Base-by-base conservation (phyloP, 225 moss, liverwort and hornwort genomes). In the Asterella californica region DNA sequence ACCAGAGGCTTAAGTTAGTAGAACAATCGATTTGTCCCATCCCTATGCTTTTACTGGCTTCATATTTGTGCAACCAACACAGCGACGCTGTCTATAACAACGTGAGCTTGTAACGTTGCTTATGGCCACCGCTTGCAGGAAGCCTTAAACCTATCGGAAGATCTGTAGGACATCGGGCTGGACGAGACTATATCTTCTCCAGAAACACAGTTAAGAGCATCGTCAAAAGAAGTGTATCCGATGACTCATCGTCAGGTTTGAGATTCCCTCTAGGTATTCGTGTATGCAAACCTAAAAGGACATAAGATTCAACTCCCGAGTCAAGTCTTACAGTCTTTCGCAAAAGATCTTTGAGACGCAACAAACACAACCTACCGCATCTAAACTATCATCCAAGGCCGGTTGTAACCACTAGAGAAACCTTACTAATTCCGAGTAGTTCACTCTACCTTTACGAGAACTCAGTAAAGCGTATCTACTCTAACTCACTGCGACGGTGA, bases 181-280 rank as follows among this genome's bases (percentile, higher is more conserved):
- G 25, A 55, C 65, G 53, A 46, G 77, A 85, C 22, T 22, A 21
- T 66, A 49, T 78, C 66, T 78, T 78, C 49, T 19, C 64, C 4
- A 34, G 19, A 48, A 67, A 36, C 7, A 70, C 68, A 5, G 49
- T 68, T 52, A 68, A 70, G 34, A 27, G 36, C 32, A 70, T 70
- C 68, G 70, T 53, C 54, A 75, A 34, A 42, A 80, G 60, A 61
- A 83, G 68, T 70, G 57, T 30, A 78, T 77, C 83, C 61, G 78
- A 85, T 0, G 76, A 70, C 73, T 83, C 86, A 46, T 86, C 85
- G 9, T 83, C 86, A 82, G 86, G 86, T 85, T 57, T 59, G 71
- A 68, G 30, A 57, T 66, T 19, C 57, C 24, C 37, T 38, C 49
- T 21, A 19, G 54, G 34, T 36, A 70, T 70, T 36, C 70, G 42